Evolutionary conservation across 768 basidiomycete species (phyloP).

Genomic region (Phlegmacium glaucopus): DNA sequence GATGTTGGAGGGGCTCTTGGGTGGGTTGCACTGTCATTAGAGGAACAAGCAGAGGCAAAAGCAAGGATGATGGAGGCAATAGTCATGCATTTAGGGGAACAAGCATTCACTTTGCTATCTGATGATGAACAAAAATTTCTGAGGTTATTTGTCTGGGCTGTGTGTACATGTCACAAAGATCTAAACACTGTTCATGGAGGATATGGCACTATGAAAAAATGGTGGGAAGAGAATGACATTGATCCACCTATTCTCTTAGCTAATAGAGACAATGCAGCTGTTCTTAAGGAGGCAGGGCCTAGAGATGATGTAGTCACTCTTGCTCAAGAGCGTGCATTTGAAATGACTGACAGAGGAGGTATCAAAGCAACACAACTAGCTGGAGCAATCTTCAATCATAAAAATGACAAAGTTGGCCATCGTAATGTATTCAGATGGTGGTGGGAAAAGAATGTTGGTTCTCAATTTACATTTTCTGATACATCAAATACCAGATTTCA

Average conservation of each 20-base stretch:
- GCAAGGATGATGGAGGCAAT: slow-evolving; percentile 11
- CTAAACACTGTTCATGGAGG: too few relatives aligned
- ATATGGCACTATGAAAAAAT: slow-evolving; percentile 12
- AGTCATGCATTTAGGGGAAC: slow-evolving; percentile 8
- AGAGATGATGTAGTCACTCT: too few relatives aligned
- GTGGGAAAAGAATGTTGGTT: not conserved
- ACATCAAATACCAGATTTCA: too few relatives aligned
- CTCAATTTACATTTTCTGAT: not conserved
- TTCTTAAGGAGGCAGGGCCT: too few relatives aligned
- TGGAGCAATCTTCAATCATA: too few relatives aligned
- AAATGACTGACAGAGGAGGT: too few relatives aligned
- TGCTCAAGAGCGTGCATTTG: too few relatives aligned
- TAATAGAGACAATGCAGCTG: too few relatives aligned
- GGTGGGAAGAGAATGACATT: slow-evolving; percentile 7
- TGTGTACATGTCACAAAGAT: too few relatives aligned
- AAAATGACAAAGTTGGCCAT: slow-evolving; percentile 10
- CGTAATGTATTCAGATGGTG: not conserved
- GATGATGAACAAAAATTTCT: slow-evolving; percentile 13
- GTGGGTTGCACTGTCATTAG: slow-evolving; percentile 12
- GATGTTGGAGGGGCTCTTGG: slow-evolving; percentile 10
- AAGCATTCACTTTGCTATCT: slow-evolving; percentile 10
- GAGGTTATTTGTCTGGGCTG: slow-evolving; percentile 25
- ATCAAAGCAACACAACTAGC: too few relatives aligned
- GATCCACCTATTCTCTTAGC: too few relatives aligned
- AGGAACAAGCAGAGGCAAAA: slow-evolving; percentile 8